These are phyloP conservation scores for Aspergillus pseudoterreus DNA, from an alignment of 2,329 filamentous ascomycete genomes.

Conservation along the genomic window DNA sequence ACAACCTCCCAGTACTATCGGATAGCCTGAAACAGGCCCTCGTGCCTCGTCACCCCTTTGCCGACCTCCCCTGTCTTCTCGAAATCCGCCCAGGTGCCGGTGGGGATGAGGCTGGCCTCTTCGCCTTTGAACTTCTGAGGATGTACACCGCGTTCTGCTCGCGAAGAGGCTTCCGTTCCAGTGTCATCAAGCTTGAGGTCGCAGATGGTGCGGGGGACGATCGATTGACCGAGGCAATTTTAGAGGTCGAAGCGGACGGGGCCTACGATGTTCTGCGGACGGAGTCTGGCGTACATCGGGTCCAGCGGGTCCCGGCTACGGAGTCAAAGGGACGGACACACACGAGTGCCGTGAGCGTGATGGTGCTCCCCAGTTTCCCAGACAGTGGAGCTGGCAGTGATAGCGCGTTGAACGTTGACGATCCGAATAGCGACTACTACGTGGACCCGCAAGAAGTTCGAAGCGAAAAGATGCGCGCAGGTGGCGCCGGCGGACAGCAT, in stretches of 20 bases:
- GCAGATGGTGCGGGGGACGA: constrained; percentile 63
- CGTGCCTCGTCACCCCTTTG: constrained; percentile 85
- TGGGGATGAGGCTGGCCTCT: constrained; percentile 85
- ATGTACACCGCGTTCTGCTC: constrained; percentile 86
- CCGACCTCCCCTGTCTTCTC: constrained; percentile 80
- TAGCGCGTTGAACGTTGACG: constrained; percentile 62
- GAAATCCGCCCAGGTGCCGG: constrained; percentile 91
- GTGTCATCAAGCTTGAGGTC: constrained; percentile 75
- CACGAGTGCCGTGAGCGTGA: constrained; percentile 86
- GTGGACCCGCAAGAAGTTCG: constrained; percentile 78
- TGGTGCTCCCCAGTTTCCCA: constrained; percentile 84
- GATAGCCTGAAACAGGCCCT: constrained; percentile 70
- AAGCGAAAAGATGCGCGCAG: constrained; percentile 83
- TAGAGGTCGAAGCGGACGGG: constrained; percentile 73
- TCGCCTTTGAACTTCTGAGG: constrained; percentile 77
- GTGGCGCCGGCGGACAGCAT: constrained; percentile 92
- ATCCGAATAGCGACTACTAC: constrained; percentile 89
- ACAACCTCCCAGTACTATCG: constrained; percentile 60
- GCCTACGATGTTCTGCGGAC: constrained; percentile 78
- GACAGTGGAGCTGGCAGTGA: constrained; percentile 47
- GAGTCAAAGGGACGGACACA: constrained; percentile 89
- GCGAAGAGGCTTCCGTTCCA: constrained; percentile 61
- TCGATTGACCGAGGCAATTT: constrained; percentile 78
- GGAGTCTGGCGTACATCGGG: constrained; percentile 91
- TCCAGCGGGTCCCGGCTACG: constrained; percentile 88